phyloP scores from a whole-genome alignment of 1,139 yeast genomes.

The Tardiomyces digboiensis region DNA sequence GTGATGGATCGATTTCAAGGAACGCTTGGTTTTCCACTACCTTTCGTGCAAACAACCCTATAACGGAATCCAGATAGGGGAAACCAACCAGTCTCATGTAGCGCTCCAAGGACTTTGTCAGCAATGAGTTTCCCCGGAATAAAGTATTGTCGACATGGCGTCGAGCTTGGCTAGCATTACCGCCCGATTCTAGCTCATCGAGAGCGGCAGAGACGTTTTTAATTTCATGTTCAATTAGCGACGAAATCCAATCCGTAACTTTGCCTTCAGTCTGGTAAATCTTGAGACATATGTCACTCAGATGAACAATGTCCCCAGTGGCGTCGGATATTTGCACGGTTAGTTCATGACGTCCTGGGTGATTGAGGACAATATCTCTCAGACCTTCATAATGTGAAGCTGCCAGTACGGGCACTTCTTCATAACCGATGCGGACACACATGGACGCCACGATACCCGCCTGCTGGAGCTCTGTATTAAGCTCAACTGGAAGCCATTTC shows the following conservation, averaged over 20 bases:
- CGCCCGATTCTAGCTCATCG: conserved; percentile 9
- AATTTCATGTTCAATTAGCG: conserved; percentile 54
- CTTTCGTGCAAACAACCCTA: conserved; percentile 56
- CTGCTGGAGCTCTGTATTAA: conserved; percentile 1
- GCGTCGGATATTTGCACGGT: conserved; percentile 25
- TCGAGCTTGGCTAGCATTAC: conserved; percentile 17
- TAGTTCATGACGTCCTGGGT: conserved; percentile 7
- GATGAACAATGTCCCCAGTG: conserved; percentile 26
- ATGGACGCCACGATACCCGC: conserved; percentile 32
- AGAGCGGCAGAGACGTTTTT: conserved; percentile 7
- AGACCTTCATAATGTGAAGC: conserved; percentile 49
- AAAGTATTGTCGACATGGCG: conserved; percentile 46
- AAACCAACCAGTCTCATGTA: conserved; percentile 72
- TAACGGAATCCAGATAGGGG: conserved; percentile 62
- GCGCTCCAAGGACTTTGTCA: conserved; percentile 72
- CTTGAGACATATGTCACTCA: conserved; percentile 18
- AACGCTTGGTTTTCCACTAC: conserved; percentile 41
- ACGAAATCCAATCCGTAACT: conserved; percentile 61
- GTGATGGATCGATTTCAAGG: conserved; percentile 70
- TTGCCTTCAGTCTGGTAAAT: conserved; percentile 30
- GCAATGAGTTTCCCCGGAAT: conserved; percentile 76
- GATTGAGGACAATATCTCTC: conserved; percentile 26
- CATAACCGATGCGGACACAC: conserved; percentile 42
- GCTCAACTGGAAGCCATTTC: conserved; percentile 14
- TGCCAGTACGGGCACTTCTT: conserved; percentile 52